phyloP scores from a whole-genome alignment of 2,329 filamentous ascomycete genomes.

The Botrytis elliptica region DNA sequence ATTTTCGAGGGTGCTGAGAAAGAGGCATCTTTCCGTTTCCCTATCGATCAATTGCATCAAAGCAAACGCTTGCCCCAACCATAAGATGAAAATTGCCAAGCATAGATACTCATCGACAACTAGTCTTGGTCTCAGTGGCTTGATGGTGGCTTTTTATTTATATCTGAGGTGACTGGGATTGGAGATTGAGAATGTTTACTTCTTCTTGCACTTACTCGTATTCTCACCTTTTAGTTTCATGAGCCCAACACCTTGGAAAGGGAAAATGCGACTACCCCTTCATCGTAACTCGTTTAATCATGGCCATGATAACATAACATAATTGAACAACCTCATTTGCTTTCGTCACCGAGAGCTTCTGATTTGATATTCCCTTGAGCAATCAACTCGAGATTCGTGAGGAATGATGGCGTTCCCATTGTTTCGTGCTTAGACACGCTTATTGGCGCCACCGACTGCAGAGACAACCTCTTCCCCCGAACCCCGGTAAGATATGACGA shows the following conservation, averaged over 20 bases:
- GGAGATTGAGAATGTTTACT: constrained; percentile 9
- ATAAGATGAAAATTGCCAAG: constrained; percentile 9
- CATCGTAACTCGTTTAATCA: neutral
- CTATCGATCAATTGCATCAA: neutral
- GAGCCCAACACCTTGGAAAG: neutral
- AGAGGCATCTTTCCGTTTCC: neutral
- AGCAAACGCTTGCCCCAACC: neutral
- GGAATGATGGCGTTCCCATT: constrained; percentile 12
- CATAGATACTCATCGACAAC: constrained; percentile 5
- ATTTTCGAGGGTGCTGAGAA: neutral
- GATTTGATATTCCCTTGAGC: neutral
- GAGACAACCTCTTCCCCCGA: neutral
- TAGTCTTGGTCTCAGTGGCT: constrained; percentile 18
- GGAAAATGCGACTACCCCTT: neutral
- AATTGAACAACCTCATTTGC: neutral
- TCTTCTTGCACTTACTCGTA: constrained; percentile 1
- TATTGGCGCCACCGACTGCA: constrained; percentile 16
- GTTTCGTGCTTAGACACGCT: neutral
- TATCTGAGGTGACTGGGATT: constrained; percentile 14
- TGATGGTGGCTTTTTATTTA: constrained; percentile 5
- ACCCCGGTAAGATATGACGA: constrained; percentile 15
- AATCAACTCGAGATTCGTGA: neutral
- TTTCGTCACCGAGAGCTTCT: neutral
- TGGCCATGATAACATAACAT: neutral
- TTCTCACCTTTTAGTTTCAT: neutral